Conservation (phyloP, 176 grass and related monocot species). For the Melocanna baccifera region DNA sequence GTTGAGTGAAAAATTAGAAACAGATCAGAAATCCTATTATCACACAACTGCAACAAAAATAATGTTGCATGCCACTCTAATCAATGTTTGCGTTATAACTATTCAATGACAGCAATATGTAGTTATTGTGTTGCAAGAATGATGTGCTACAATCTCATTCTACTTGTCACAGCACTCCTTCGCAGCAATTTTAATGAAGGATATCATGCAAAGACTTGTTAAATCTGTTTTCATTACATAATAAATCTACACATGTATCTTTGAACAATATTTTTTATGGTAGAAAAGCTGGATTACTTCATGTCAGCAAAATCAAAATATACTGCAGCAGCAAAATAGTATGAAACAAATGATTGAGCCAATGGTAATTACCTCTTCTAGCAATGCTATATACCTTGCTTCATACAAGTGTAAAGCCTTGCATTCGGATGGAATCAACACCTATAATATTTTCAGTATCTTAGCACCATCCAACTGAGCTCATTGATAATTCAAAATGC, state of each 20-base stretch:
- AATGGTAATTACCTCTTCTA: constrained; percentile 69
- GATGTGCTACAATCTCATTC: constrained; percentile 4
- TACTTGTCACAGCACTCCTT: neutral
- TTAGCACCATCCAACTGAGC: constrained; percentile 14
- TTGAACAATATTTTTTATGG: neutral
- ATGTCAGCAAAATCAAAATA: constrained; percentile 18
- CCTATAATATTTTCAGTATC: constrained; percentile 49
- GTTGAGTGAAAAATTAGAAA: constrained; percentile 35
- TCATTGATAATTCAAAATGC: neutral
- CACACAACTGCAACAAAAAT: constrained; percentile 2
- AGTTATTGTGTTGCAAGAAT: constrained; percentile 12
- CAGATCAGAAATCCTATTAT: constrained; percentile 9
- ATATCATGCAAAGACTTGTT: neutral
- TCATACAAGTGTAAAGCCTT: constrained; percentile 96
- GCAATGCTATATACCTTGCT: constrained; percentile 84
- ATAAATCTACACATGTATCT: neutral
- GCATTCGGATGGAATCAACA: constrained; percentile 83
- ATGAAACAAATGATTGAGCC: constrained; percentile 1
- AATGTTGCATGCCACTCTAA: neutral
- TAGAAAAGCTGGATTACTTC: neutral
- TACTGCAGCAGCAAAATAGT: neutral
- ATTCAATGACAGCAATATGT: neutral
- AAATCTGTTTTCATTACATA: neutral
- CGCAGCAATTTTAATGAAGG: constrained; percentile 1
- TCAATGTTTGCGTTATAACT: neutral